Percentiles rank a stretch among this genome's conserved stretches.
Conservation (phyloP, 2,329 filamentous ascomycete genomes). For the Moelleriella libera region DNA sequence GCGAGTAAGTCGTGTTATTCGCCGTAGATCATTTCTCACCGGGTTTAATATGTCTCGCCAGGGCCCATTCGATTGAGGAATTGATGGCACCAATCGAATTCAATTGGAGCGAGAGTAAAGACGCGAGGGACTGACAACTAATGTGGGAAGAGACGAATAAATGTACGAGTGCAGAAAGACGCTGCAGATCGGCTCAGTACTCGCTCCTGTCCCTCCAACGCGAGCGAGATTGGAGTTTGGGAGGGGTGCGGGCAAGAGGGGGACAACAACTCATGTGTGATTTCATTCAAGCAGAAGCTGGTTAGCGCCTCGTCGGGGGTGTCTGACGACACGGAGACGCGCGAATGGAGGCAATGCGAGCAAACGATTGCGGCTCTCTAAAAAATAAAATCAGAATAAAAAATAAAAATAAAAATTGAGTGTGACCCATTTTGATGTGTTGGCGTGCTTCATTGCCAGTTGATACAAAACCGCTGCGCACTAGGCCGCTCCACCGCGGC, state of each 20-base stretch:
- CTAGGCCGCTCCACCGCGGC: conserved; percentile 49
- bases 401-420: conserved; percentile 13
- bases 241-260: background rate
- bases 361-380: conserved; percentile 51
- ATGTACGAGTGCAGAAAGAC: conserved; percentile 2
- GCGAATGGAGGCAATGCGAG: conserved; percentile 36
- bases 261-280: conserved; percentile 45
- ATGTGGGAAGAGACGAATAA: conserved; percentile 4
- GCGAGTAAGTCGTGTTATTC: no score
- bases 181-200: background rate
- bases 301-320: conserved; percentile 35
- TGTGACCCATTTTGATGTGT: conserved; percentile 73
- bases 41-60: no score
- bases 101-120: conserved; percentile 12
- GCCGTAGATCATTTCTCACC: no score
- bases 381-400: conserved; percentile 11
- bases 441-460: conserved; percentile 81
- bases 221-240: background rate
- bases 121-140: background rate
- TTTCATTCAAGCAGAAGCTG: conserved; percentile 14
- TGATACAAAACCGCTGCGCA: conserved; percentile 46
- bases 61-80: conserved; percentile 14
- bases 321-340: conserved; percentile 23
- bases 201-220: no score
- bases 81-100: conserved; percentile 38